These are phyloP conservation scores for Onygena corvina DNA, from an alignment of 2,329 filamentous ascomycete species.

Conservation along the genomic window DNA sequence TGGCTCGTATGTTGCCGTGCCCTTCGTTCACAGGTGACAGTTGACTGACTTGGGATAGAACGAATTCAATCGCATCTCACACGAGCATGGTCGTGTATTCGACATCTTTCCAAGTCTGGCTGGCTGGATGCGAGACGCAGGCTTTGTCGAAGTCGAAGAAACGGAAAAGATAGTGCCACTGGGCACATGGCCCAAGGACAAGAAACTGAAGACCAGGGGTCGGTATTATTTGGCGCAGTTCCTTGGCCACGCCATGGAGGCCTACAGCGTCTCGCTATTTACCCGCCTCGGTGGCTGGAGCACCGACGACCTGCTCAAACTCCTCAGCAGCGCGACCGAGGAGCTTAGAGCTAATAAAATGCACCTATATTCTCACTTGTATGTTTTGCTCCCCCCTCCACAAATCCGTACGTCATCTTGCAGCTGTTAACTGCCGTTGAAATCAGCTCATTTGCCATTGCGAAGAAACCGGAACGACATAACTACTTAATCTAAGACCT, in stretches of 20 bases:
- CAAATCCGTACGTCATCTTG: too few species aligned
- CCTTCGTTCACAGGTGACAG: not conserved
- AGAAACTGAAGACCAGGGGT: slow-evolving; percentile 14
- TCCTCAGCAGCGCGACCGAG: slow-evolving; percentile 17
- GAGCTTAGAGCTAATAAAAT: slow-evolving; percentile 22
- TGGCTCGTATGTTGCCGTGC: slow-evolving; percentile 10
- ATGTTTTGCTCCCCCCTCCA: slow-evolving; percentile 8
- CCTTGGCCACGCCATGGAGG: slow-evolving; percentile 20
- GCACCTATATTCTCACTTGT: slow-evolving; percentile 22
- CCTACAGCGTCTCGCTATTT: slow-evolving; percentile 21
- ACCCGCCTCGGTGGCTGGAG: slow-evolving; percentile 20
- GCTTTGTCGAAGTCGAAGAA: slow-evolving; percentile 13
- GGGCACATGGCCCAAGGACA: slow-evolving; percentile 17
- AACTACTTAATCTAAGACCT: too few species aligned
- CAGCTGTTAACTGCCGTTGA: not conserved
- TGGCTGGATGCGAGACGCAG: slow-evolving; percentile 9
- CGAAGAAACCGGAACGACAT: slow-evolving; percentile 1
- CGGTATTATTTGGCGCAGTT: slow-evolving; percentile 21
- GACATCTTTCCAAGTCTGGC: slow-evolving; percentile 12
- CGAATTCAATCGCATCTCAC: slow-evolving; percentile 10
- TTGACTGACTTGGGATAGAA: slow-evolving; percentile 8
- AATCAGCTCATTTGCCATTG: slow-evolving; percentile 6
- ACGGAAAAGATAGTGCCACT: slow-evolving; percentile 13
- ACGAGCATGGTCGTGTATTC: slow-evolving; percentile 11
- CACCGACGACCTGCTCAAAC: slow-evolving; percentile 16